A percentile compares a stretch with the other conserved stretches of the same genome.
Evolutionary conservation across 2,329 filamentous ascomycete genomes (phyloP).

Genomic region (Blastomyces silverae): DNA sequence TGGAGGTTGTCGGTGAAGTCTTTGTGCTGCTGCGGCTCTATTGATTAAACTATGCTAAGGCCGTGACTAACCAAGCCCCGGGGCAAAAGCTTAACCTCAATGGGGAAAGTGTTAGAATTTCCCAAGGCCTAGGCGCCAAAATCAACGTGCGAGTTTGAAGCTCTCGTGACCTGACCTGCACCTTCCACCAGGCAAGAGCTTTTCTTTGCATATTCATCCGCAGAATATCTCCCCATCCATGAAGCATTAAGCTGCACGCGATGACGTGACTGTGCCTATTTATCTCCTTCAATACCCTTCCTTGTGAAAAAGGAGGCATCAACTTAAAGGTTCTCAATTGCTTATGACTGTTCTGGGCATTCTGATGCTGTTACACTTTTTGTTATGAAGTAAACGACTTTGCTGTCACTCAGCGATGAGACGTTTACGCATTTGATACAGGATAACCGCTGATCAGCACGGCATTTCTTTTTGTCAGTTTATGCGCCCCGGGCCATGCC

Average conservation of each 20-base stretch:
- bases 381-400: not conserved
- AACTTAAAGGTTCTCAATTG: not conserved
- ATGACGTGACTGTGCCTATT: not conserved
- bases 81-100: too few species aligned
- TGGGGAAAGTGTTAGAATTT: too few species aligned
- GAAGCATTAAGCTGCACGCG: not conserved
- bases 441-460: not conserved
- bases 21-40: too few species aligned
- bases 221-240: not conserved
- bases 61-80: too few species aligned
- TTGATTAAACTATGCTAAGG: too few species aligned
- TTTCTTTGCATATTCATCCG: too few species aligned
- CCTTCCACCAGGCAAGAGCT: too few species aligned
- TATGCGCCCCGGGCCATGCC: not conserved
- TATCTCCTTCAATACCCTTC: not conserved
- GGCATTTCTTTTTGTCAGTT: slow-evolving; percentile 2
- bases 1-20: too few species aligned
- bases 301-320: not conserved
- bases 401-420: not conserved
- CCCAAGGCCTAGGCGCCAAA: too few species aligned
- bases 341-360: not conserved
- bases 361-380: not conserved
- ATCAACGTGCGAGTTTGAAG: too few species aligned
- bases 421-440: not conserved
- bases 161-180: too few species aligned